These are phyloP conservation scores for Polytrichum formosum DNA, from an alignment of 225 moss, liverwort and hornwort genomes.

Conservation along the genomic window DNA sequence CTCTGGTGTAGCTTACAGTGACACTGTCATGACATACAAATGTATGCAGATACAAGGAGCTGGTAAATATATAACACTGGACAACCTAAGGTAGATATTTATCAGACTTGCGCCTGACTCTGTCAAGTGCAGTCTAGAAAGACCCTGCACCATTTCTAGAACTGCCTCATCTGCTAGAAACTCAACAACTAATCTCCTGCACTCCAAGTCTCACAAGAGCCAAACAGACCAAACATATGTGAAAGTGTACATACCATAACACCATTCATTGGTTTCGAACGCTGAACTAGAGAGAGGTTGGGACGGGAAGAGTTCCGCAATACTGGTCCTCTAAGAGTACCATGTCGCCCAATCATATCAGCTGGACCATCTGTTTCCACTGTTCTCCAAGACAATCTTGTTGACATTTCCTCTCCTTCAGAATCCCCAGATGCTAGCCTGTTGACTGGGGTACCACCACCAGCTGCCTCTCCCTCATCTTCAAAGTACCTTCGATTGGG, in stretches of 20 bases:
- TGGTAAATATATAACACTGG: too few species aligned
- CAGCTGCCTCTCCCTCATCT: constrained; percentile 62
- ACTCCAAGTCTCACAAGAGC: too few species aligned
- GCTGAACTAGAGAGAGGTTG: constrained; percentile 30
- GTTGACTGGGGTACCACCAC: constrained; percentile 30
- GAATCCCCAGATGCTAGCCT: constrained; percentile 46
- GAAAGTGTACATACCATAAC: constrained; percentile 21
- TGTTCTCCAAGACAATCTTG: constrained; percentile 71
- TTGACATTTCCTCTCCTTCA: constrained; percentile 38
- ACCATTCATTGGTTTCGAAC: constrained; percentile 36
- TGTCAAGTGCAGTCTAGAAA: too few species aligned
- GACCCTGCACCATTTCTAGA: not conserved
- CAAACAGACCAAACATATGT: too few species aligned
- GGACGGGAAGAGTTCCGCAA: constrained; percentile 49
- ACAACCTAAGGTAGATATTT: too few species aligned
- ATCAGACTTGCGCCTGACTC: too few species aligned
- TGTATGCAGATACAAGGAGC: too few species aligned
- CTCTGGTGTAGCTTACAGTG: too few species aligned
- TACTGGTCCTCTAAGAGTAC: constrained; percentile 43
- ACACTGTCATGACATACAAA: too few species aligned
- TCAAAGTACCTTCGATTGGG: constrained; percentile 95
- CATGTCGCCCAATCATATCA: constrained; percentile 54
- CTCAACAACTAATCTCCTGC: not conserved
- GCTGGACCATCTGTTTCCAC: constrained; percentile 57
- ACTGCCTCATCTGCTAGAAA: not conserved